Base-by-base conservation (phyloP, 371 early-diverging fungal species). In the Blakeslea trispora region DNA sequence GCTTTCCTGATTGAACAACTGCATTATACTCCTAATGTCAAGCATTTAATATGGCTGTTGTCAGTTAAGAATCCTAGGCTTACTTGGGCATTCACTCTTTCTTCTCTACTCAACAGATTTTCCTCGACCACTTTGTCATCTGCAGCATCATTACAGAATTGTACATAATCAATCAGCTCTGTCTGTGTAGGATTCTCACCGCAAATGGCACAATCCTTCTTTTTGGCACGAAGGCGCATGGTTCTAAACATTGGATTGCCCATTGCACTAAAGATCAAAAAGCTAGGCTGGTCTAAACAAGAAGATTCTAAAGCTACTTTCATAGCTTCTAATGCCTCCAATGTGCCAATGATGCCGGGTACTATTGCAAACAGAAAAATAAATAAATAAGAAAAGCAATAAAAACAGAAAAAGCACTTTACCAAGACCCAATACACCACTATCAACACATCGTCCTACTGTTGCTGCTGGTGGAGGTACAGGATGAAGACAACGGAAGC, bases 401-500 rank as follows among this genome's bases (percentile, higher is more conserved):
- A 8, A 22, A n/a, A n/a, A n/a, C n/a, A n/a, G n/a, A n/a, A n/a
- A 2, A 45, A 28, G 17, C 28, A 37, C 64, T 64, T 57, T 74
- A 81, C 87, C 82, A 15, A 91, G 91, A 35, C 99, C 99, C 40
- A 99, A 72, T 8, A 99, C 98, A n/a, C 99, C 99, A n/a, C 90
- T 92, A 63, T 96, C 96, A 13, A 89, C 83, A 73, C 99, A 99
- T 68, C 86, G 93, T 15, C 88, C 85, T 24, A 95, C 91, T 13
- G 93, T 82, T 45, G 90, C 93, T 1, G 93, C 76, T 6, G 95
- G 92, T 8, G 97, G 94, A 15, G 93, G 95, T 15, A 66, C 83
- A 4, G 99, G 98, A 74, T 94, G 98, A 47, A 99, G 68, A 70
- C 99, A 99, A 44, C 99, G 86, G 70, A 98, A 99, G 79, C 99